Evolutionary conservation across 2,329 filamentous ascomycete genomes (phyloP).

Genomic region (Coniosporium tulheliwenetii): DNA sequence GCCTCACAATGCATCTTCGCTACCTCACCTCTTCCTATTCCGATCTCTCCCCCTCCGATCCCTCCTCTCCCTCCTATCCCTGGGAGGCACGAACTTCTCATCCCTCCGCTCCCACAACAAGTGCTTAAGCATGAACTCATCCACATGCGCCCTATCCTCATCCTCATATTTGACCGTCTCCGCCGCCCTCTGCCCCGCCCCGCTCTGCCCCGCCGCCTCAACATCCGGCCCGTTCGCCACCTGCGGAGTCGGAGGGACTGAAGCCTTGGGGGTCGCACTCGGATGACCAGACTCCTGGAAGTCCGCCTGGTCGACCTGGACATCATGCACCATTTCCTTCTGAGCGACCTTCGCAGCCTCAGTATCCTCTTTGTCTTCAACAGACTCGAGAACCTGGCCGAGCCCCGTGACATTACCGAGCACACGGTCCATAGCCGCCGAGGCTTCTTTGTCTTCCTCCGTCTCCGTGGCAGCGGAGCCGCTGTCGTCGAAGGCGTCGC

Average conservation of each 20-base stretch:
- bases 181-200: conserved; percentile 4
- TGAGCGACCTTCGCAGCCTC: conserved; percentile 75
- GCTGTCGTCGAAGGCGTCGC: conserved; percentile 49
- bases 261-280: conserved; percentile 22
- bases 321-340: conserved; percentile 70
- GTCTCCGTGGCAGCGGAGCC: conserved; percentile 26
- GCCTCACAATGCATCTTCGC: too few relatives aligned
- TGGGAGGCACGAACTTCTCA: conserved; percentile 17
- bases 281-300: conserved; percentile 43
- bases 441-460: conserved; percentile 54
- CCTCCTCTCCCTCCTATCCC: conserved; percentile 9
- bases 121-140: conserved; percentile 32
- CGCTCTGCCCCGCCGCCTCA: conserved; percentile 2
- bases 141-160: conserved; percentile 52
- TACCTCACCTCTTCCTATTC: background rate
- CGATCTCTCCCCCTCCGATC: conserved; percentile 1
- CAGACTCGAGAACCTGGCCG: conserved; percentile 65
- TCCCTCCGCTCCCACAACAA: conserved; percentile 13
- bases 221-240: conserved; percentile 10
- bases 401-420: conserved; percentile 53
- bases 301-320: conserved; percentile 74
- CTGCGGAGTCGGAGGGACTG: conserved; percentile 18
- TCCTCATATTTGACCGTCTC: conserved; percentile 25
- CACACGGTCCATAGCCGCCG: conserved; percentile 73
- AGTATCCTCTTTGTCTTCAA: conserved; percentile 85